A percentile compares a stretch with the other conserved stretches of the same genome.
Conservation (phyloP, 768 basidiomycete species). For the Boletus vermiculosoides region DNA sequence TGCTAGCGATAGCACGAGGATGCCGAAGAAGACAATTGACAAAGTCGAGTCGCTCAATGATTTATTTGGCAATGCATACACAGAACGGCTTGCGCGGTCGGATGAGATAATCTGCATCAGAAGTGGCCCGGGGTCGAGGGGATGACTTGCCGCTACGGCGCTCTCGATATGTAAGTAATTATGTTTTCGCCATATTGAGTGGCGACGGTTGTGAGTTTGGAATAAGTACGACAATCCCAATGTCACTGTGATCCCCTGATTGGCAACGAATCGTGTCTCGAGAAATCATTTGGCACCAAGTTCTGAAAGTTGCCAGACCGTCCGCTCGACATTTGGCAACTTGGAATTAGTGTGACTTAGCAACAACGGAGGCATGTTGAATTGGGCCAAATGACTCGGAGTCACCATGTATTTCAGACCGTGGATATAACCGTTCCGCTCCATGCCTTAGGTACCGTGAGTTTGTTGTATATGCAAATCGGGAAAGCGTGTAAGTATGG, state of each 20-base stretch:
- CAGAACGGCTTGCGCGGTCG: neutral
- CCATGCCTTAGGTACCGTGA: no score
- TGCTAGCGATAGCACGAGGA: conserved; percentile 35
- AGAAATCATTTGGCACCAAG: neutral
- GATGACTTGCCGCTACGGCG: neutral
- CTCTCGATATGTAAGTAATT: neutral
- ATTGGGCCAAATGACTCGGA: neutral
- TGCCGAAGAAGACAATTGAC: conserved; percentile 1
- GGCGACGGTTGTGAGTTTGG: neutral
- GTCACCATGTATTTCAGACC: neutral
- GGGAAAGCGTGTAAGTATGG: neutral
- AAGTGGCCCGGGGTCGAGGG: neutral
- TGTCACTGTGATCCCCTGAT: neutral
- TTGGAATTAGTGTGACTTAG: neutral
- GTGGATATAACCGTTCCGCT: no score
- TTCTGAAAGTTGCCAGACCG: no score
- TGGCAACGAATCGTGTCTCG: no score
- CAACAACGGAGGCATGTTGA: no score
- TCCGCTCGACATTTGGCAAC: neutral
- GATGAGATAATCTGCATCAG: neutral
- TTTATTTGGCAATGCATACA: conserved; percentile 4
- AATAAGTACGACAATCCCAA: neutral
- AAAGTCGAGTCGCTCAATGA: conserved; percentile 4
- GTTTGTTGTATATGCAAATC: no score
- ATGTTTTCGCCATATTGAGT: neutral